A percentile compares a stretch with the other conserved stretches of the same genome.
Conservation (phyloP, 2,329 filamentous ascomycete species). For the Curvularia sp. region DNA sequence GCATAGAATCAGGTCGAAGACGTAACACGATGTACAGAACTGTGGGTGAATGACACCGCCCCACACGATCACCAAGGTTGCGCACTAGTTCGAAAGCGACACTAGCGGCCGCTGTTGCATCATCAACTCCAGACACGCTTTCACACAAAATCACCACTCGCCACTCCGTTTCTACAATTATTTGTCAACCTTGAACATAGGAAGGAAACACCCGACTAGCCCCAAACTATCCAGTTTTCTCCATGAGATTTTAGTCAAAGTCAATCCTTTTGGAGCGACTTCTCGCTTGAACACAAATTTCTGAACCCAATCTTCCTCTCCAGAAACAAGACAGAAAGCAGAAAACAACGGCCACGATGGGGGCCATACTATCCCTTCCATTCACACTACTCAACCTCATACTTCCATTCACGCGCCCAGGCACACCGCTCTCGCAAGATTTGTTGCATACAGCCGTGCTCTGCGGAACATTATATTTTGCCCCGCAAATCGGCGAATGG, state of each 20-base stretch:
- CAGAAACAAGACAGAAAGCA: background rate
- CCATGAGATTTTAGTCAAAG: conserved; percentile 8
- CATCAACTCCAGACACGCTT: conserved; percentile 15
- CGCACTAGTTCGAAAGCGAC: background rate
- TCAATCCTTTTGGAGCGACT: background rate
- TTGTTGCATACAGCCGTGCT: conserved; percentile 56
- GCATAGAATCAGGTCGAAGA: background rate
- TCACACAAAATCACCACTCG: background rate
- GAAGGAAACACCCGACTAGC: background rate
- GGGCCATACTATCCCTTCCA: conserved; percentile 38
- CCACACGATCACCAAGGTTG: background rate
- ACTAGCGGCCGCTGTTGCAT: conserved; percentile 20
- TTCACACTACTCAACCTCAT: conserved; percentile 52
- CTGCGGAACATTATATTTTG: conserved; percentile 56
- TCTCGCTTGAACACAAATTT: conserved; percentile 9
- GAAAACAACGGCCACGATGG: conserved; percentile 32
- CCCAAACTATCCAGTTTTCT: background rate
- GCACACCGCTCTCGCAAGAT: conserved; percentile 57
- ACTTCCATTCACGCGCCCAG: conserved; percentile 57
- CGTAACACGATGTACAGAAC: background rate
- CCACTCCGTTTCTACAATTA: background rate
- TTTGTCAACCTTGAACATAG: background rate
- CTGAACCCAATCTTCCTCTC: background rate
- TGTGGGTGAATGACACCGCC: background rate
- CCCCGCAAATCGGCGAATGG: conserved; percentile 55